Evolutionary conservation across 305 asterid genomes (phyloP).

Genomic region (Ilex paraguariensis): DNA sequence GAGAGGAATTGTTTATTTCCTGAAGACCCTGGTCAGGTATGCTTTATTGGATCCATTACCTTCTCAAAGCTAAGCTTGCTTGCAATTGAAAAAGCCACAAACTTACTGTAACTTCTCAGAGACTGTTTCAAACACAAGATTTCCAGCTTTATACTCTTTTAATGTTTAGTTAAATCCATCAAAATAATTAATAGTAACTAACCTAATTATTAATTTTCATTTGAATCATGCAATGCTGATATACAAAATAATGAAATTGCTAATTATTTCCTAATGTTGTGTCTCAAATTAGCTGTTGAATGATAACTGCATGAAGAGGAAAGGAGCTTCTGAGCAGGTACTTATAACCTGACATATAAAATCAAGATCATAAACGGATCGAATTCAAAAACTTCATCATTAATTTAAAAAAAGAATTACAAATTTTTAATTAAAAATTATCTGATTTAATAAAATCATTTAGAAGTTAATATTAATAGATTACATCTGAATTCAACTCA

Average conservation of each 20-base stretch:
- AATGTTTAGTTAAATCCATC: neutral
- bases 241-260: neutral
- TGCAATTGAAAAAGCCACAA: conserved; percentile 5
- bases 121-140: neutral
- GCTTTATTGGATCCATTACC: conserved; percentile 20
- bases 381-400: too few species aligned
- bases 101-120: conserved; percentile 10
- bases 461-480: too few species aligned
- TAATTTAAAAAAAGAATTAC: too few species aligned
- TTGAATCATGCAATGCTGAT: too few species aligned
- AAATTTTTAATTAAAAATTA: too few species aligned
- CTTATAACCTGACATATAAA: neutral
- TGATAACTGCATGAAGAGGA: conserved; percentile 48
- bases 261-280: conserved; percentile 4
- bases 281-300: conserved; percentile 31
- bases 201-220: too few species aligned
- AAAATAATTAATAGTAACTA: neutral
- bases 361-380: neutral
- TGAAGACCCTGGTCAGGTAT: conserved; percentile 66
- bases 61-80: conserved; percentile 6
- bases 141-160: neutral
- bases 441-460: too few species aligned
- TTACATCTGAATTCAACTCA: too few species aligned
- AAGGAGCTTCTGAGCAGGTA: conserved; percentile 36
- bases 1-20: conserved; percentile 56